A percentile compares a stretch with the other conserved stretches of the same genome.
Evolutionary conservation across 2,329 filamentous ascomycete genomes (phyloP).

Genomic region (Colletotrichum navitas): DNA sequence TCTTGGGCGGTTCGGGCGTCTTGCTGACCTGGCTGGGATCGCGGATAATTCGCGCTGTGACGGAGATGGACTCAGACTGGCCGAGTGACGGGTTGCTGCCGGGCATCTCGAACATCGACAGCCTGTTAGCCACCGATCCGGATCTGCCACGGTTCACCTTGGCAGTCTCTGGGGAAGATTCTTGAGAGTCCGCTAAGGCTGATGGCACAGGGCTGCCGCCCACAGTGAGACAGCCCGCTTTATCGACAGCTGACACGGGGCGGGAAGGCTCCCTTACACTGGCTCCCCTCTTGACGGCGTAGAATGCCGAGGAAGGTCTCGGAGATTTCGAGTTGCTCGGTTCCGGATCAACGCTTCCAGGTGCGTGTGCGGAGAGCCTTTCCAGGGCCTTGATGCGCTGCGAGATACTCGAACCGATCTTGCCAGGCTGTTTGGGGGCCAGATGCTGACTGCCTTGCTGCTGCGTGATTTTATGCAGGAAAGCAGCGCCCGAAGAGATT

Average conservation of each 20-base stretch:
- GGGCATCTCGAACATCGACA: slow-evolving; percentile 66
- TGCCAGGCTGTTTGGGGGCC: slow-evolving; percentile 76
- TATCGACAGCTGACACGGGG: slow-evolving; percentile 61
- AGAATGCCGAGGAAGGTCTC: slow-evolving; percentile 66
- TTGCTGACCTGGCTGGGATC: slow-evolving; percentile 64
- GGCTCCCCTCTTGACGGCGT: slow-evolving; percentile 65
- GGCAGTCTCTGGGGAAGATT: slow-evolving; percentile 61
- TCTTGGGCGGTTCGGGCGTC: slow-evolving; percentile 56
- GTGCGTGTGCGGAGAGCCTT: slow-evolving; percentile 71
- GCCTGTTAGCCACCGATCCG: slow-evolving; percentile 66
- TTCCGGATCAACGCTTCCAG: slow-evolving; percentile 47
- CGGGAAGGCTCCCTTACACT: slow-evolving; percentile 56
- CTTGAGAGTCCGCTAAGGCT: slow-evolving; percentile 55
- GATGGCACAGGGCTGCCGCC: slow-evolving; percentile 51
- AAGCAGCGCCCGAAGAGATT: slow-evolving; percentile 69
- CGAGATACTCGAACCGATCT: slow-evolving; percentile 90
- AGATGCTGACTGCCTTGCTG: slow-evolving; percentile 64
- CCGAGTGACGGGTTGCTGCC: slow-evolving; percentile 56
- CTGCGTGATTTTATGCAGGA: slow-evolving; percentile 66
- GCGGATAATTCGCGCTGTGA: slow-evolving; percentile 86
- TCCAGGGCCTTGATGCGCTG: slow-evolving; percentile 95
- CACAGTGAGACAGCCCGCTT: slow-evolving; percentile 55
- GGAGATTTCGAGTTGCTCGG: slow-evolving; percentile 38
- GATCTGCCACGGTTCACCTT: slow-evolving; percentile 60
- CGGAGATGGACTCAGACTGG: slow-evolving; percentile 83